These are phyloP conservation scores for Trypanosoma mega DNA, from an alignment of 208 protist genomes.

Conservation along the genomic window DNA sequence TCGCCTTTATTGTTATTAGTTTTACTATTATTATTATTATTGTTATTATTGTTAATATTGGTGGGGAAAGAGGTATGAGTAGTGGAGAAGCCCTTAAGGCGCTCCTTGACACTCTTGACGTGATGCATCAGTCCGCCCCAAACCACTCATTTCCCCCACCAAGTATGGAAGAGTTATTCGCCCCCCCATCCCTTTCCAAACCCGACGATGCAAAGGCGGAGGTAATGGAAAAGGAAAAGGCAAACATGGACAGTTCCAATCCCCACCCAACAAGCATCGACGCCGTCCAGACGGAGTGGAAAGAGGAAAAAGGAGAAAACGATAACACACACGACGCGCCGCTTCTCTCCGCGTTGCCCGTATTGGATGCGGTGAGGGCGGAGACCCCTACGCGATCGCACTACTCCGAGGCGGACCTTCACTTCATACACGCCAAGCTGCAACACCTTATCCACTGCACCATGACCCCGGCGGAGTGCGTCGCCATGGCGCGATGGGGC, in stretches of 20 bases:
- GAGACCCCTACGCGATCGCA: not conserved
- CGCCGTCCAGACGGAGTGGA: too few relatives aligned
- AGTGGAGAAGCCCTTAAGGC: conserved; percentile 4
- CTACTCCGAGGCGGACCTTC: conserved; percentile 19
- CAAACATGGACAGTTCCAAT: not conserved
- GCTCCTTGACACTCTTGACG: conserved; percentile 4
- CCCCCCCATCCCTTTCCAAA: not conserved
- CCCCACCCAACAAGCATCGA: too few relatives aligned
- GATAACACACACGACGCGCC: not conserved
- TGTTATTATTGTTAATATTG: conserved; percentile 4
- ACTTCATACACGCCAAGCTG: conserved; percentile 10
- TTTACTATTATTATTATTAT: conserved; percentile 16
- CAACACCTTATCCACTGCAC: conserved; percentile 19
- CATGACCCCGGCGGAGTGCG: conserved; percentile 3
- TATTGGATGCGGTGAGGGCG: not conserved
- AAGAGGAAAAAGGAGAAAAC: too few relatives aligned
- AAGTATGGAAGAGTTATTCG: conserved; percentile 10
- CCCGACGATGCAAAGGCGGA: not conserved
- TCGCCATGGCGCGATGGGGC: conserved; percentile 4
- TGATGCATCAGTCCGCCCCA: conserved; percentile 12
- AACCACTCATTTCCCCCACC: not conserved
- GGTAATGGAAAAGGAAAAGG: not conserved
- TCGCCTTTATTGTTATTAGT: not conserved
- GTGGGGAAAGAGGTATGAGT: not conserved
- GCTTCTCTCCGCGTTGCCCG: too few relatives aligned